Evolutionary conservation across 2,329 filamentous ascomycete genomes (phyloP), one percentile per base, ranked within the genome.

Genomic region (Claviceps lovelessii): DNA sequence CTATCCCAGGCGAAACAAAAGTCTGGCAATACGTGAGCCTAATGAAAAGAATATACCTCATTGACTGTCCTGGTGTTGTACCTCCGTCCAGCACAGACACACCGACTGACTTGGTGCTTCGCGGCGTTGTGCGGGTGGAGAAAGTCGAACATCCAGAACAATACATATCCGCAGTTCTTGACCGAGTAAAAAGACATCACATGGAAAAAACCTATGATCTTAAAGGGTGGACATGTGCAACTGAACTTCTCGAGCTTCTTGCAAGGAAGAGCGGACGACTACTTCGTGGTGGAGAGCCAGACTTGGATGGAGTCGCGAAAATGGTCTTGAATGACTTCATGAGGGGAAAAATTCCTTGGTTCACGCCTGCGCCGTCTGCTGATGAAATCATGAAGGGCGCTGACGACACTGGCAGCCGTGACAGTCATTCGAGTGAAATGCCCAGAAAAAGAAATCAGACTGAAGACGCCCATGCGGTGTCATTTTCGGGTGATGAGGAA

Each of bases 241-340:
- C 86, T 15, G 84, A 91, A 58, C 95, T 98, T 63, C 74, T 98
- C 1, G 91, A 95, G 64, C 74, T 89, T 33, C 75, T 98, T 3
- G 91, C 90, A 9, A 78, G 90, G 55, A 97, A 96, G 69, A 83
- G 84, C 56, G 93, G 93, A 17, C 80, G 90, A 61, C 72, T 98
- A 23, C 74, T 97, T 17, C 90, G 89, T 67, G 91, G 88, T 56
- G 93, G 91, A n/a, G 93, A 97, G 68, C 86, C 91, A 4, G 93
- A 98, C 68, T 73, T 96, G 54, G 91, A 97, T 63, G 90, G 90
- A 63, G 90, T 95, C 50, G 93, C 93, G 1, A 95, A 95, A 71
- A 95, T 95, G 83, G 86, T 98, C 0, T 73, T 98, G 57, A 97
- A 95, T 64, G 93, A 98, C 66, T 98, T 97, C 67, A 81, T 97